These are phyloP conservation scores for Penicillium coprophilum DNA, from an alignment of 495 filamentous ascomycete genomes.

Conservation along the genomic window DNA sequence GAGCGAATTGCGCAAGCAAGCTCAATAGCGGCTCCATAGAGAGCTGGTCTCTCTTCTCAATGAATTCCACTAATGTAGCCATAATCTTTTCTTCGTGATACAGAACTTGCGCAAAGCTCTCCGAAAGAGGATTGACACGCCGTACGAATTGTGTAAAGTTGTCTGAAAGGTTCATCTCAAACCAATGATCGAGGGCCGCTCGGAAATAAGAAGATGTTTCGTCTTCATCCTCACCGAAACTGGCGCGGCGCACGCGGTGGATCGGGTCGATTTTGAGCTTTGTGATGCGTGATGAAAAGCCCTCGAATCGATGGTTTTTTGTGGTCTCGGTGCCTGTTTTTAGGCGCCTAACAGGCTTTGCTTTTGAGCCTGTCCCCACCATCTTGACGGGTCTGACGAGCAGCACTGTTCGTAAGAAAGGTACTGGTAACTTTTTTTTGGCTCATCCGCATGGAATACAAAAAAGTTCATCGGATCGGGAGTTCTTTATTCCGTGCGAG, in stretches of 20 bases:
- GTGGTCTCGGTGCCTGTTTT: constrained; percentile 68
- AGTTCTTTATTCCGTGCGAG: constrained; percentile 33
- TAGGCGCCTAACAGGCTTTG: constrained; percentile 60
- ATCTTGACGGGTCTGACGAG: constrained; percentile 37
- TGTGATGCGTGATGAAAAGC: constrained; percentile 87
- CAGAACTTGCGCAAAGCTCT: constrained; percentile 87
- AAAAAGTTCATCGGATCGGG: constrained; percentile 48
- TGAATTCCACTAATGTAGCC: constrained; percentile 71
- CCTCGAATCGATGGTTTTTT: constrained; percentile 84
- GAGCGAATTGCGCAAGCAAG: constrained; percentile 83
- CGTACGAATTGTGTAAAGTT: constrained; percentile 71
- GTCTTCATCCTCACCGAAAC: constrained; percentile 70
- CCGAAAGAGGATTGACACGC: constrained; percentile 72
- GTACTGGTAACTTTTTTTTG: constrained; percentile 27
- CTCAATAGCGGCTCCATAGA: constrained; percentile 83
- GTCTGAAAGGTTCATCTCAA: constrained; percentile 82
- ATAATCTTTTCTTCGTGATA: constrained; percentile 85
- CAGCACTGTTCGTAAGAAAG: constrained; percentile 36
- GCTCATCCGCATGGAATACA: constrained; percentile 31
- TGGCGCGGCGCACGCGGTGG: constrained; percentile 76
- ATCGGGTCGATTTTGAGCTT: constrained; percentile 93
- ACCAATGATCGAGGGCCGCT: constrained; percentile 81
- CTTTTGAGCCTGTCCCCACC: constrained; percentile 62
- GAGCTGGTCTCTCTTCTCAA: constrained; percentile 69
- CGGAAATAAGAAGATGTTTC: constrained; percentile 77